A percentile compares a stretch with the other conserved stretches of the same genome.
Evolutionary conservation across 768 basidiomycete species (phyloP).

Genomic region (Hemileccinum rubropunctum): DNA sequence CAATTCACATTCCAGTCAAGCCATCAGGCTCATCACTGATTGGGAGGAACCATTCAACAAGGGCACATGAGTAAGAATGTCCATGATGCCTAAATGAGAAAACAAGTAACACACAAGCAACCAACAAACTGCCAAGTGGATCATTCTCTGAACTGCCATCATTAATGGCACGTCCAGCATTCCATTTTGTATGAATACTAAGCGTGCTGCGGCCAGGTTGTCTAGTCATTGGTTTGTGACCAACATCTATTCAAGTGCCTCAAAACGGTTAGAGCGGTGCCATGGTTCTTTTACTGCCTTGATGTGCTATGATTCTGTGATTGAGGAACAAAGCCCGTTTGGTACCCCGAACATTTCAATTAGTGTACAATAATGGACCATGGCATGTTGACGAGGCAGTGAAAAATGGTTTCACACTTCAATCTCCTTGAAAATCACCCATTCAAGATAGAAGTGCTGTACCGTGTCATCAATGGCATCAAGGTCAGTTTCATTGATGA

Average conservation of each 20-base stretch:
- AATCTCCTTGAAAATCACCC: conserved; percentile 12
- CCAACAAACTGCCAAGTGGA: conserved; percentile 2
- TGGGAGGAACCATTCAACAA: conserved; percentile 30
- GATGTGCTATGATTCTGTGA: conserved; percentile 28
- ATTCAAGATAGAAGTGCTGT: conserved; percentile 26
- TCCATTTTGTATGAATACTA: neutral
- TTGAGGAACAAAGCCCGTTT: conserved; percentile 37
- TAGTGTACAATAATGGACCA: conserved; percentile 27
- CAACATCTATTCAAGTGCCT: conserved; percentile 1
- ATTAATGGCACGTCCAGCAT: neutral
- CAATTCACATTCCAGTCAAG: neutral
- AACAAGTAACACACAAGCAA: conserved; percentile 25
- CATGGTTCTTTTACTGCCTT: conserved; percentile 5
- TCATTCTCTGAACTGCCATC: conserved; percentile 16
- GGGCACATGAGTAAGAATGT: conserved; percentile 23
- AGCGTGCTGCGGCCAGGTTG: neutral
- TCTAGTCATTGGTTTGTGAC: neutral
- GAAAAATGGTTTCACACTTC: conserved; percentile 14
- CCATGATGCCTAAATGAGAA: conserved; percentile 24
- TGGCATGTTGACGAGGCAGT: conserved; percentile 32
- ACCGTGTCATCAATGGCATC: conserved; percentile 11
- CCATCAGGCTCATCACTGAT: conserved; percentile 19
- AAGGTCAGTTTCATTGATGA: conserved; percentile 22
- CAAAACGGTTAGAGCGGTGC: neutral
- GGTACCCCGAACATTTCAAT: conserved; percentile 32